Percentiles rank a stretch among this genome's conserved stretches.
These are phyloP conservation scores for Nicotiana paniculata DNA, from an alignment of 257 asterid species.

Conservation along the genomic window DNA sequence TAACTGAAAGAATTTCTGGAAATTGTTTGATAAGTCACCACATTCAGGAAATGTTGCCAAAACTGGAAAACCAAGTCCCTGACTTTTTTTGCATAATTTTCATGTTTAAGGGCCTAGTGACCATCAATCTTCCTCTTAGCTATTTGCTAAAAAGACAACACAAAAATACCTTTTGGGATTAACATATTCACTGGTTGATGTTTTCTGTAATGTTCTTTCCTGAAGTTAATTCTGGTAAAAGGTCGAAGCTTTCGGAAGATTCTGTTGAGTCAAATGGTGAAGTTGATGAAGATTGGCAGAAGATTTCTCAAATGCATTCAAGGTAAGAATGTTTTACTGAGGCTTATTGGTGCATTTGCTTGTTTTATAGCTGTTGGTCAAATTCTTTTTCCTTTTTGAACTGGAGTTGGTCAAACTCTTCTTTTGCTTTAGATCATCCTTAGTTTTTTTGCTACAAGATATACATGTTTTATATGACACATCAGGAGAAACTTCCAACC, in stretches of 20 bases:
- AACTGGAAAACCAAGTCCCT: neutral
- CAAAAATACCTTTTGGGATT: neutral
- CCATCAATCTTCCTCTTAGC: neutral
- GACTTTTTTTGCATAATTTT: neutral
- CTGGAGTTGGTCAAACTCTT: neutral
- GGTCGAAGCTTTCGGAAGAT: conserved; percentile 33
- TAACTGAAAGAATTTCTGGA: neutral
- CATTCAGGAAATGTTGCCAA: neutral
- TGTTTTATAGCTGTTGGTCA: neutral
- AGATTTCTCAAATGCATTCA: conserved; percentile 3
- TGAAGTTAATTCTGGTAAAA: conserved; percentile 30
- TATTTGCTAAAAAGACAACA: neutral
- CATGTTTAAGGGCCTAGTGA: neutral
- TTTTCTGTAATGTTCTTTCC: neutral
- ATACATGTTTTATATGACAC: neutral
- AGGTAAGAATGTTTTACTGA: neutral
- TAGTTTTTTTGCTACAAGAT: neutral
- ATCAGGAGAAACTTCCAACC: neutral
- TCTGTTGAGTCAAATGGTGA: conserved; percentile 21
- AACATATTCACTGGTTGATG: neutral
- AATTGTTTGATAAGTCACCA: neutral
- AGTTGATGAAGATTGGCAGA: conserved; percentile 1
- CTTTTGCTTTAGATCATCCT: neutral
- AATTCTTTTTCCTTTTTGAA: neutral
- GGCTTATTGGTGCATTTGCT: neutral